A percentile compares a stretch with the other conserved stretches of the same genome.
These are phyloP conservation scores for Mucor plumbeus DNA, from an alignment of 371 early-diverging fungal genomes.

Conservation along the genomic window DNA sequence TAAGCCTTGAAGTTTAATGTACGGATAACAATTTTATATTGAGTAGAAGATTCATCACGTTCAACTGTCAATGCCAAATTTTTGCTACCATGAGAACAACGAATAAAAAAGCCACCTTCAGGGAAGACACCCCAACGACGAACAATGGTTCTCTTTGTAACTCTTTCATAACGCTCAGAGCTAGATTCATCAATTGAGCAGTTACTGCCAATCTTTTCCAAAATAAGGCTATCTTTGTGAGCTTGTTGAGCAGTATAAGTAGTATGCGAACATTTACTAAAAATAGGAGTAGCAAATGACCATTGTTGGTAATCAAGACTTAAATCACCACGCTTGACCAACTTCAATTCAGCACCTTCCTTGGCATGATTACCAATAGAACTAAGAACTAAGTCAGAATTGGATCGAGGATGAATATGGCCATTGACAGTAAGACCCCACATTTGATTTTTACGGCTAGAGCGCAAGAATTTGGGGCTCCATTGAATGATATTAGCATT, in stretches of 20 bases:
- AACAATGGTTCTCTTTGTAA: conserved; percentile 35
- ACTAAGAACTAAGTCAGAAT: conserved; percentile 39
- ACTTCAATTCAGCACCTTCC: conserved; percentile 35
- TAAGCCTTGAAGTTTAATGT: conserved; percentile 46
- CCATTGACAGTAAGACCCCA: conserved; percentile 54
- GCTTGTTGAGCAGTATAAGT: conserved; percentile 28
- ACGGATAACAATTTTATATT: conserved; percentile 36
- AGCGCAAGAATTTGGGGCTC: conserved; percentile 41
- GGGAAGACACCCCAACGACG: conserved; percentile 57
- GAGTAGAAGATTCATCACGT: conserved; percentile 11
- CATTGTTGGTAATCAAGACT: conserved; percentile 41
- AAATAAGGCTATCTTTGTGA: conserved; percentile 17
- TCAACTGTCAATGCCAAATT: conserved; percentile 46
- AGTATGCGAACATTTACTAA: conserved; percentile 27
- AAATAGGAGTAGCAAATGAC: conserved; percentile 46
- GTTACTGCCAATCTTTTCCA: conserved; percentile 17
- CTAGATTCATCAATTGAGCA: conserved; percentile 29
- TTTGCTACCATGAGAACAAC: conserved; percentile 32
- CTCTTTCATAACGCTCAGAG: conserved; percentile 40
- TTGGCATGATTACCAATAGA: conserved; percentile 23
- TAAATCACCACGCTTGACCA: conserved; percentile 37
- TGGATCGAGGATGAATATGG: conserved; percentile 47
- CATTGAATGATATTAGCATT: conserved; percentile 43
- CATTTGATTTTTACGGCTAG: conserved; percentile 50
- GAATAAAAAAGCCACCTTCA: conserved; percentile 44